Evolutionary conservation across 1,284 basidiomycete species (phyloP), one percentile per base, ranked within the genome.

Genomic region (Leccinum ponderosum): DNA sequence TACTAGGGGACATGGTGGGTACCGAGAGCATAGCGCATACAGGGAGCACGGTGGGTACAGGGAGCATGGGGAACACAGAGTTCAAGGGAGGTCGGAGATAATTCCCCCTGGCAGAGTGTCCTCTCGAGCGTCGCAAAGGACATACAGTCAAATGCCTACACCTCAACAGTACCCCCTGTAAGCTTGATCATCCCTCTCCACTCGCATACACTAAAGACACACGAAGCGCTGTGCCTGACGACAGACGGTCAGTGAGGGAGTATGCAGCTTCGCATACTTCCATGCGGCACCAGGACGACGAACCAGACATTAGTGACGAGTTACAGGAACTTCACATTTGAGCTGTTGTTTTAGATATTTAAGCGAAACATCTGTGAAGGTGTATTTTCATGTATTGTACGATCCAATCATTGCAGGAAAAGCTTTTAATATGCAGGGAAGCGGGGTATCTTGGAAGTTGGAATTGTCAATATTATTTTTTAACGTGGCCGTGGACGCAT

Each of bases 121-220:
- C 47, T 73, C 73, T 55, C 64, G 68, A 59, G 63, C 67, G 47
- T 70, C 73, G 5, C 75, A 76, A n/a, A 65, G 73, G 61, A n/a
- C 69, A 22, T 53, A 73, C 53, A 59, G 61, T 58, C 73, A 73
- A 27, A 39, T 62, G 35, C 47, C 70, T 55, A 50, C 39, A n/a
- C 55, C 56, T 44, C 62, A 66, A 5, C 67, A 64, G 33, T 62
- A 66, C 35, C 1, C 66, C 27, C 58, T 55, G 71, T 76, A 60
- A 65, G 71, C 35, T 25, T 4, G 4, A 42, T 53, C 12, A 6
- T 29, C 22, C 14, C 58, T 56, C n/a, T 22, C 17, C 17, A 31
- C 6, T 56, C 25, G 4, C 48, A 11, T 53, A 15, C 35, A 47
- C 68, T 74, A 14, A 72, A 20, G 47, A 54, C 17, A 47, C 8